phyloP scores from a whole-genome alignment of 257 asterid species.

The Solanum etuberosum region DNA sequence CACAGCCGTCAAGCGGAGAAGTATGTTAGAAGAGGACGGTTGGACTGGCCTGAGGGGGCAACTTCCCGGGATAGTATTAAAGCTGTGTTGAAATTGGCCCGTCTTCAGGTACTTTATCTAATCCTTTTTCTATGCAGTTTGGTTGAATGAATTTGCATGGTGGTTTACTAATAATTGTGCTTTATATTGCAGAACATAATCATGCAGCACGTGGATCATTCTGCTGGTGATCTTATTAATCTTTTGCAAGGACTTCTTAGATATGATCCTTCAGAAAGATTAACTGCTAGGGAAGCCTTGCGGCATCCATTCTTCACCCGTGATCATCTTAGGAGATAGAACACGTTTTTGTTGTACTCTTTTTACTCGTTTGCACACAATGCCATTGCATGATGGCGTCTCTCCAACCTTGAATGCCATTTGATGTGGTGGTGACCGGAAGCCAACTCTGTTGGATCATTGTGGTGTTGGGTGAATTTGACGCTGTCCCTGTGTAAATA shows the following conservation, averaged over 20 bases:
- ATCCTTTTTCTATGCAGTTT: not conserved
- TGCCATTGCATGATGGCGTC: not conserved
- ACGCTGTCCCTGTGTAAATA: not conserved
- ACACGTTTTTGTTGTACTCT: not conserved
- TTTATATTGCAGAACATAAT: slow-evolving; percentile 34
- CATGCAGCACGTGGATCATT: slow-evolving; percentile 93
- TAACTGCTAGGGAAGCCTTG: slow-evolving; percentile 67
- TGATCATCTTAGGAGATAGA: slow-evolving; percentile 24
- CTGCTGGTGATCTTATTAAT: slow-evolving; percentile 78
- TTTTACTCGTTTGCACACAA: not conserved
- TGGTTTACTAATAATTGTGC: not conserved
- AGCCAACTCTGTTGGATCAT: not conserved
- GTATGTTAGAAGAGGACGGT: slow-evolving; percentile 57
- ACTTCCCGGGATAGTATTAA: slow-evolving; percentile 70
- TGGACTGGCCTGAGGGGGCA: slow-evolving; percentile 92
- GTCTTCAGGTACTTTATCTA: slow-evolving; percentile 41
- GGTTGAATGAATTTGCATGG: not conserved
- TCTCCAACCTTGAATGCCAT: not conserved
- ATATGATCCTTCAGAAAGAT: slow-evolving; percentile 62
- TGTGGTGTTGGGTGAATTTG: not conserved
- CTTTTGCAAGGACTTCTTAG: slow-evolving; percentile 74
- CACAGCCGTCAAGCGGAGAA: slow-evolving; percentile 66
- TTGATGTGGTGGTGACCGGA: not conserved
- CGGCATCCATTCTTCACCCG: slow-evolving; percentile 63
- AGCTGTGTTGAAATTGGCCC: slow-evolving; percentile 60